These are phyloP conservation scores for Saccharomyces hybrid DNA, from an alignment of 1,139 yeast species.

Conservation along the genomic window DNA sequence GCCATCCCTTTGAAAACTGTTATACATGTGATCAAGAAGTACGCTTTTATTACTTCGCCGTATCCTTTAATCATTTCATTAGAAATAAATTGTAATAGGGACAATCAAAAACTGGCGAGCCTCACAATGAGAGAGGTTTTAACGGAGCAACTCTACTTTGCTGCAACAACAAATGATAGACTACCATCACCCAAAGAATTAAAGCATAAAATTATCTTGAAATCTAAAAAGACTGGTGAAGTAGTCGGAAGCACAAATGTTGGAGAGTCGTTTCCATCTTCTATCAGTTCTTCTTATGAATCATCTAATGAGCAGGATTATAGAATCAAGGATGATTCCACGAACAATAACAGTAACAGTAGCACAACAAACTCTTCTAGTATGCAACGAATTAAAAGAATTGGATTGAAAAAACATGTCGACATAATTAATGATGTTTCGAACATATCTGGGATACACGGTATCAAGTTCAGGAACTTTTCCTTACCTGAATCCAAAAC, in stretches of 20 bases:
- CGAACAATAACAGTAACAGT: constrained; percentile 7
- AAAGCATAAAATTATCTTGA: constrained; percentile 62
- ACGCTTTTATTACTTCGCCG: constrained; percentile 79
- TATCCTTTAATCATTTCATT: constrained; percentile 82
- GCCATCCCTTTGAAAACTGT: constrained; percentile 67
- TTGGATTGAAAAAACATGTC: constrained; percentile 25
- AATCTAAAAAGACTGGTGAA: constrained; percentile 56
- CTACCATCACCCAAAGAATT: constrained; percentile 72
- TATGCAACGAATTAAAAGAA: constrained; percentile 18
- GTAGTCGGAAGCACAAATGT: not conserved
- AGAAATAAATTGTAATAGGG: constrained; percentile 68
- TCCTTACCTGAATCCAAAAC: constrained; percentile 82
- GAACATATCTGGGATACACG: constrained; percentile 57
- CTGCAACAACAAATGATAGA: constrained; percentile 8
- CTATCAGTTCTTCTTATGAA: constrained; percentile 19
- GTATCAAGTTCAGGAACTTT: constrained; percentile 72
- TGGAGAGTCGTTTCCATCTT: constrained; percentile 8
- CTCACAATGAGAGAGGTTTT: constrained; percentile 47
- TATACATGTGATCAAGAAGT: constrained; percentile 62
- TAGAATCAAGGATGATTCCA: constrained; percentile 10
- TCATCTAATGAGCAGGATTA: constrained; percentile 21
- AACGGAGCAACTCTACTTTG: constrained; percentile 45
- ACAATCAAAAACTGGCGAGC: constrained; percentile 55
- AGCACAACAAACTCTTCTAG: constrained; percentile 24
- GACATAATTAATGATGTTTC: constrained; percentile 48